phyloP scores from a whole-genome alignment of 805 yeast species.

The Dipodascus albidus region DNA sequence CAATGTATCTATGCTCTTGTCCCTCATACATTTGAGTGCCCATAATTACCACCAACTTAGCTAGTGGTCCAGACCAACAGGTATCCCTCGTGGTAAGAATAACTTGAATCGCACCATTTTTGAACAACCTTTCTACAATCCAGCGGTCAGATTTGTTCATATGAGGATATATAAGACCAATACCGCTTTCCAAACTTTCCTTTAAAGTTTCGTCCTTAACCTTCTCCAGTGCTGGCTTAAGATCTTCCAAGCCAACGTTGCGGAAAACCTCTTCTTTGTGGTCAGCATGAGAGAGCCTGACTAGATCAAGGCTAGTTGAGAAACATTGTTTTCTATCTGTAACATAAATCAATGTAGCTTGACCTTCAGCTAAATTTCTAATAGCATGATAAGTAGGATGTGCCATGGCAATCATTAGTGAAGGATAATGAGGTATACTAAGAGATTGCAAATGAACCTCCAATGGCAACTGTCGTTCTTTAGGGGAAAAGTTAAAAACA shows the following conservation, averaged over 20 bases:
- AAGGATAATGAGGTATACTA: slow-evolving; percentile 38
- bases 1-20: slow-evolving; percentile 55
- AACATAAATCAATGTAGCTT: slow-evolving; percentile 40
- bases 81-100: slow-evolving; percentile 55
- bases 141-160: slow-evolving; percentile 46
- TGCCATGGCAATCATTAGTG: slow-evolving; percentile 40
- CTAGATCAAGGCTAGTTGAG: slow-evolving; percentile 37
- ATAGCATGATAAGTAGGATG: slow-evolving; percentile 36
- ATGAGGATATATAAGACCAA: slow-evolving; percentile 49
- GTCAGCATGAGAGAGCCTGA: slow-evolving; percentile 26
- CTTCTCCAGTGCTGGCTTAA: slow-evolving; percentile 32
- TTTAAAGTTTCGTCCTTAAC: slow-evolving; percentile 37
- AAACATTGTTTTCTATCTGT: slow-evolving; percentile 44
- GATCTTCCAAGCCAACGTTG: slow-evolving; percentile 27
- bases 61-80: slow-evolving; percentile 36
- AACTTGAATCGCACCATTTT: slow-evolving; percentile 39
- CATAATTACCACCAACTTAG: slow-evolving; percentile 46
- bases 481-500: slow-evolving; percentile 60
- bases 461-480: slow-evolving; percentile 43
- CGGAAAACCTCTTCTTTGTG: slow-evolving; percentile 31
- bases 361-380: slow-evolving; percentile 19
- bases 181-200: slow-evolving; percentile 40
- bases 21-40: slow-evolving; percentile 70
- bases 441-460: slow-evolving; percentile 42
- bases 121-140: slow-evolving; percentile 43